These are phyloP conservation scores for Solanum boliviense DNA, from an alignment of 257 asterid species.

Conservation along the genomic window DNA sequence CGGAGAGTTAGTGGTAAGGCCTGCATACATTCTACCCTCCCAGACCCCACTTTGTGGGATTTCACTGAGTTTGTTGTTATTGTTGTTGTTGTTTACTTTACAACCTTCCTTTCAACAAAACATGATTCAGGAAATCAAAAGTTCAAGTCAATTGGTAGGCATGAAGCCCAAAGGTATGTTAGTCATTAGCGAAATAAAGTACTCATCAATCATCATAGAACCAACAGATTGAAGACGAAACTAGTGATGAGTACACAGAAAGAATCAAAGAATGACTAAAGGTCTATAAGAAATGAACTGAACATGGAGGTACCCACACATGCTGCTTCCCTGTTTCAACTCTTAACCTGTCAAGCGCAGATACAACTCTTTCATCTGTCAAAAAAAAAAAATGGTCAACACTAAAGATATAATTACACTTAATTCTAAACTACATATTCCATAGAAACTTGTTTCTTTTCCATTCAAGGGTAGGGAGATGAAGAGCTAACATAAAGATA, in stretches of 20 bases:
- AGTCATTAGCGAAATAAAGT: neutral
- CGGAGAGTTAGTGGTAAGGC: neutral
- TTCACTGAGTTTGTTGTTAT: neutral
- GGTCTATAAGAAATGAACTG: conserved; percentile 15
- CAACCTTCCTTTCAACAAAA: neutral
- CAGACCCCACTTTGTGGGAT: neutral
- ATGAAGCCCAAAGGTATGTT: neutral
- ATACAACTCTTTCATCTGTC: conserved; percentile 71
- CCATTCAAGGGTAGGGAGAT: neutral
- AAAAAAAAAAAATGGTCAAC: neutral
- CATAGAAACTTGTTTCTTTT: neutral
- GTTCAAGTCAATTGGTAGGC: neutral
- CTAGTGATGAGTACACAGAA: neutral
- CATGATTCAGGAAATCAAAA: neutral
- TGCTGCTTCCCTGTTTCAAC: conserved; percentile 87
- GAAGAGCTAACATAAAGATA: neutral
- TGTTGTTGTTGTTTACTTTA: neutral
- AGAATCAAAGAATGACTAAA: neutral
- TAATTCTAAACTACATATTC: neutral
- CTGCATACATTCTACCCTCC: neutral
- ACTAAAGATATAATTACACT: neutral
- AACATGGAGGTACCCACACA: conserved; percentile 97
- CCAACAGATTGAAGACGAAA: neutral
- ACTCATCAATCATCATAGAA: neutral
- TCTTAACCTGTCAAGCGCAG: conserved; percentile 56